Evolutionary conservation across 2,329 filamentous ascomycete genomes (phyloP).

Genomic region (Neurospora crassa): DNA sequence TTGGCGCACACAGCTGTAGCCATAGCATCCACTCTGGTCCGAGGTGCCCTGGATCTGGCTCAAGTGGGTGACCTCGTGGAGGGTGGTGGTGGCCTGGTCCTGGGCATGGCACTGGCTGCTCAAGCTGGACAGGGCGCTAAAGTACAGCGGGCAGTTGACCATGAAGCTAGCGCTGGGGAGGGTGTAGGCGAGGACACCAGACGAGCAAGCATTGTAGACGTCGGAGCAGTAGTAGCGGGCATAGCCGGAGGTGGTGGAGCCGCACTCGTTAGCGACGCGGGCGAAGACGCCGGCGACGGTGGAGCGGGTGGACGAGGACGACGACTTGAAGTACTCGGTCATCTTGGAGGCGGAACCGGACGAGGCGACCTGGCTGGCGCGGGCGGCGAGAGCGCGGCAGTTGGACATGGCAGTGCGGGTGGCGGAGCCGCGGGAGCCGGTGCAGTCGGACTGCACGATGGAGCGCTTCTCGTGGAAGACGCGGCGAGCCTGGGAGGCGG

Average conservation of each 20-base stretch:
- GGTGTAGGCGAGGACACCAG: slow-evolving; percentile 51
- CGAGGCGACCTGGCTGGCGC: slow-evolving; percentile 40
- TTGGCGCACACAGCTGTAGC: slow-evolving; percentile 38
- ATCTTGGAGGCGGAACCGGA: slow-evolving; percentile 40
- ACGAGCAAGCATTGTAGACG: slow-evolving; percentile 39
- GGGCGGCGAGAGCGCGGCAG: slow-evolving; percentile 41
- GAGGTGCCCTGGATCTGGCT: slow-evolving; percentile 47
- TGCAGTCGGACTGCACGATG: slow-evolving; percentile 43
- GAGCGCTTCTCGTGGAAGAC: slow-evolving; percentile 43
- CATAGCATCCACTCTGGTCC: slow-evolving; percentile 52
- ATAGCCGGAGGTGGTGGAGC: slow-evolving; percentile 34
- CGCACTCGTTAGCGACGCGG: slow-evolving; percentile 45
- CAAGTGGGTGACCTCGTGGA: slow-evolving; percentile 59
- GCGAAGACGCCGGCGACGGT: slow-evolving; percentile 42
- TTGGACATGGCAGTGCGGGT: slow-evolving; percentile 43
- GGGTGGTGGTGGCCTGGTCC: slow-evolving; percentile 53
- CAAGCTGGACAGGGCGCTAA: slow-evolving; percentile 40
- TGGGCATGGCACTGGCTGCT: slow-evolving; percentile 48
- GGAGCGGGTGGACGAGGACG: slow-evolving; percentile 31
- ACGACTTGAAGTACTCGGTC: slow-evolving; percentile 55
- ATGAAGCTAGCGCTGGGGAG: slow-evolving; percentile 43
- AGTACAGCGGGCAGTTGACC: slow-evolving; percentile 54
- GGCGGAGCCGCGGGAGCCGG: slow-evolving; percentile 32
- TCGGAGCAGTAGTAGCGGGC: slow-evolving; percentile 52
- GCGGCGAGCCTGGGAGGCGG: slow-evolving; percentile 40